Evolutionary conservation across 2,329 filamentous ascomycete genomes (phyloP).

Genomic region (Colletotrichum spaethianum): DNA sequence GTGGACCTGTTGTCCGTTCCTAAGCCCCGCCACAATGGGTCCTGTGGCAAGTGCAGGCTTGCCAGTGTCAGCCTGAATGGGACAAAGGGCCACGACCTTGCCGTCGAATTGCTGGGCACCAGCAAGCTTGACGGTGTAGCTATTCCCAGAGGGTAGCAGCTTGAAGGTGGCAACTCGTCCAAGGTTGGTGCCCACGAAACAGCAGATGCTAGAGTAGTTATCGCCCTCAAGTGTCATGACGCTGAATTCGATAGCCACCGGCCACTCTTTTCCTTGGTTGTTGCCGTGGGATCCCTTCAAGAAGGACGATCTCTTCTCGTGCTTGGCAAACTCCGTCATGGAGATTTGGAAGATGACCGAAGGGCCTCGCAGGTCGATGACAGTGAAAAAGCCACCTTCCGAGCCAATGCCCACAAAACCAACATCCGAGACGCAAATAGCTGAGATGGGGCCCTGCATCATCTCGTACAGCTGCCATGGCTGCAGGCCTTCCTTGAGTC

Average conservation of each 20-base stretch:
- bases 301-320: conserved; percentile 84
- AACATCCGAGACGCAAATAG: conserved; percentile 88
- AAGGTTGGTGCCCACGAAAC: conserved; percentile 89
- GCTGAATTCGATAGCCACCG: conserved; percentile 88
- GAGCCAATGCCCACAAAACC: conserved; percentile 93
- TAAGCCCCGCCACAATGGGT: conserved; percentile 79
- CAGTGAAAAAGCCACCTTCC: conserved; percentile 82
- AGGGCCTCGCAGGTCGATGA: conserved; percentile 92
- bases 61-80: conserved; percentile 85
- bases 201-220: conserved; percentile 92
- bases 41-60: conserved; percentile 83
- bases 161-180: conserved; percentile 93
- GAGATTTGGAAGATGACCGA: conserved; percentile 83
- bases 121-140: conserved; percentile 80
- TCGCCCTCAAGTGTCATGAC: conserved; percentile 96
- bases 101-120: conserved; percentile 79
- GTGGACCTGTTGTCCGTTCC: conserved; percentile 81
- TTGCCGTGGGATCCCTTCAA: conserved; percentile 68
- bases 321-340: conserved; percentile 80
- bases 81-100: conserved; percentile 80
- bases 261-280: conserved; percentile 76
- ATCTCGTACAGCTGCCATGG: conserved; percentile 87
- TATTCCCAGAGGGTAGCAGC: conserved; percentile 81
- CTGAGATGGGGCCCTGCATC: conserved; percentile 85
- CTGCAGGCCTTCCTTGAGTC: conserved; percentile 83